A percentile compares a stretch with the other conserved stretches of the same genome.
Evolutionary conservation across 495 filamentous ascomycete genomes (phyloP).

Genomic region (Penicillium tannophilum): DNA sequence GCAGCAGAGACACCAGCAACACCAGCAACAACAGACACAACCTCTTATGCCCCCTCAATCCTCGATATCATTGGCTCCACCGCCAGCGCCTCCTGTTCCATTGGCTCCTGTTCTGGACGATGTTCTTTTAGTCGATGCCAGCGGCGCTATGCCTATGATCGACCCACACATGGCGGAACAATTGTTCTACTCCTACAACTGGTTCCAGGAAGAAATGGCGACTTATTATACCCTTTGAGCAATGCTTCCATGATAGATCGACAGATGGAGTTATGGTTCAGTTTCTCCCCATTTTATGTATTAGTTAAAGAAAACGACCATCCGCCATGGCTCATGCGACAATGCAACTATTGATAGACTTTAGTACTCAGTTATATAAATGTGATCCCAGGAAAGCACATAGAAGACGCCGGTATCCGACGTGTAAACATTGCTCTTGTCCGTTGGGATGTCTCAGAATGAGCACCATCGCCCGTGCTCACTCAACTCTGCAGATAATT

Average conservation of each 20-base stretch:
- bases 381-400: too few relatives aligned
- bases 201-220: slow-evolving; percentile 51
- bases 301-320: background rate
- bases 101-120: slow-evolving; percentile 48
- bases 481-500: background rate
- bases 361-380: too few relatives aligned
- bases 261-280: background rate
- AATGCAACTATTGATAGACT: too few relatives aligned
- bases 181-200: slow-evolving; percentile 47
- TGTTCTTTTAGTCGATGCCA: slow-evolving; percentile 41
- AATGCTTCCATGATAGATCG: slow-evolving; percentile 11
- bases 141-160: slow-evolving; percentile 38
- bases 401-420: too few relatives aligned
- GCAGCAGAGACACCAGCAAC: slow-evolving; percentile 28
- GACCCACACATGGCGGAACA: slow-evolving; percentile 47
- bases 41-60: slow-evolving; percentile 30
- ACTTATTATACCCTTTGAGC: slow-evolving; percentile 46
- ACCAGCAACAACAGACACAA: slow-evolving; percentile 26
- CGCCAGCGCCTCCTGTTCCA: slow-evolving; percentile 39
- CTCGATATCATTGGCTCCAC: slow-evolving; percentile 23
- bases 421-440: too few relatives aligned
- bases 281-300: background rate
- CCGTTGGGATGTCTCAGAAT: too few relatives aligned
- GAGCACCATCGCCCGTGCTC: too few relatives aligned
- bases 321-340: background rate